These are phyloP conservation scores for Rauvolfia tetraphylla DNA, from an alignment of 257 asterid genomes.

Conservation along the genomic window DNA sequence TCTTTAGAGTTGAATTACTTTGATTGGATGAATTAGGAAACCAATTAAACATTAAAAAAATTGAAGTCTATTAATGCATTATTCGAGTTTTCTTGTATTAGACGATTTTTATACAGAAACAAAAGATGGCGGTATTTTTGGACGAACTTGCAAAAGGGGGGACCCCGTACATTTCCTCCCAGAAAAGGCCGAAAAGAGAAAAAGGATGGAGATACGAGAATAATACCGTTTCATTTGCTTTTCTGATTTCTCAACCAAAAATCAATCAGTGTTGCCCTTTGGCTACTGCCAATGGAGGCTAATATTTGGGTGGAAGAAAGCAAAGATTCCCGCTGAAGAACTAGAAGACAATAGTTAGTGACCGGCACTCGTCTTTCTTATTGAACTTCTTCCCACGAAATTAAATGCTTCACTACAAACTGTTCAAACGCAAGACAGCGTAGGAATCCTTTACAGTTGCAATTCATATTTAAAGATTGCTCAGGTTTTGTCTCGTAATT, in stretches of 20 bases:
- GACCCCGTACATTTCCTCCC: no score
- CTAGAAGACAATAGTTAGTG: constrained; percentile 10
- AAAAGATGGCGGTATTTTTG: no score
- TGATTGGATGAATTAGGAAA: no score
- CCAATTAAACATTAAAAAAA: no score
- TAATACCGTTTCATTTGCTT: not conserved
- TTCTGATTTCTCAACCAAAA: not conserved
- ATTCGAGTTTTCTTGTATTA: no score
- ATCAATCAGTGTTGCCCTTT: not conserved
- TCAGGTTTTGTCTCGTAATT: constrained; percentile 11
- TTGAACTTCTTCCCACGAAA: not conserved
- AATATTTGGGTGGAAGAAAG: not conserved
- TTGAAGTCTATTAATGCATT: no score
- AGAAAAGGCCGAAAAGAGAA: not conserved
- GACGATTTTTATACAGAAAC: no score
- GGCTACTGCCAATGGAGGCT: no score
- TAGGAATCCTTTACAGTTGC: not conserved
- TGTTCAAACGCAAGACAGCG: constrained; percentile 9
- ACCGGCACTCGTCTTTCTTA: constrained; percentile 22
- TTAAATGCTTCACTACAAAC: constrained; percentile 4
- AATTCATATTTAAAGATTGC: no score
- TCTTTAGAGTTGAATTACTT: no score
- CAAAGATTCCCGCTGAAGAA: not conserved
- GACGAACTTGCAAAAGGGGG: no score
- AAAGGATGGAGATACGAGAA: not conserved